A percentile compares a stretch with the other conserved stretches of the same genome.
phyloP scores from a whole-genome alignment of 177 flowering plant genomes.

The Vitis hybrid region DNA sequence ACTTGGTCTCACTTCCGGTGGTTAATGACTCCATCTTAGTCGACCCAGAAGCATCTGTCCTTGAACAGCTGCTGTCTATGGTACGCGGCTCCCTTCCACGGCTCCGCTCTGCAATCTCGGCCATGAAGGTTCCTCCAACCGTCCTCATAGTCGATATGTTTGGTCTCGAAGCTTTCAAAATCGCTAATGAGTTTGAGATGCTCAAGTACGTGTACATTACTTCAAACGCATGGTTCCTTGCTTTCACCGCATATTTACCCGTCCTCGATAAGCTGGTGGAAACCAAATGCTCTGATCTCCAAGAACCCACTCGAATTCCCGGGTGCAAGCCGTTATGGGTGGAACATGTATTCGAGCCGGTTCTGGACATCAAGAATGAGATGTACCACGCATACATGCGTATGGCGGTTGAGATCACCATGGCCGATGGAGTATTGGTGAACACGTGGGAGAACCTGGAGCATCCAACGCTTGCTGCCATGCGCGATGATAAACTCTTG shows the following conservation, averaged over 20 bases:
- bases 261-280: not conserved
- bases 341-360: slow-evolving; percentile 8
- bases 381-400: not conserved
- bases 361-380: slow-evolving; percentile 8
- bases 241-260: slow-evolving; percentile 5
- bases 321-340: slow-evolving; percentile 21
- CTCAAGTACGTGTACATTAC: slow-evolving; percentile 4
- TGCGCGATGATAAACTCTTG: slow-evolving; percentile 20
- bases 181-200: slow-evolving; percentile 6
- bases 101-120: not conserved
- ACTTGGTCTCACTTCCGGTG: slow-evolving; percentile 12
- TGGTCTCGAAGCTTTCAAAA: slow-evolving; percentile 2
- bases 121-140: not conserved
- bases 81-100: slow-evolving; percentile 1
- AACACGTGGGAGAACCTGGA: slow-evolving; percentile 50
- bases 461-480: slow-evolving; percentile 18
- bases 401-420: not conserved
- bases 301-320: slow-evolving; percentile 15
- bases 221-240: slow-evolving; percentile 7
- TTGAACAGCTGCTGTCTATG: not conserved
- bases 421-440: slow-evolving; percentile 35
- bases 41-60: slow-evolving; percentile 2
- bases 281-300: slow-evolving; percentile 3
- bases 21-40: slow-evolving; percentile 14
- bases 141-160: slow-evolving; percentile 6